Evolutionary conservation across 2,329 filamentous ascomycete genomes (phyloP).

Genomic region (Trichoderma asperellum): DNA sequence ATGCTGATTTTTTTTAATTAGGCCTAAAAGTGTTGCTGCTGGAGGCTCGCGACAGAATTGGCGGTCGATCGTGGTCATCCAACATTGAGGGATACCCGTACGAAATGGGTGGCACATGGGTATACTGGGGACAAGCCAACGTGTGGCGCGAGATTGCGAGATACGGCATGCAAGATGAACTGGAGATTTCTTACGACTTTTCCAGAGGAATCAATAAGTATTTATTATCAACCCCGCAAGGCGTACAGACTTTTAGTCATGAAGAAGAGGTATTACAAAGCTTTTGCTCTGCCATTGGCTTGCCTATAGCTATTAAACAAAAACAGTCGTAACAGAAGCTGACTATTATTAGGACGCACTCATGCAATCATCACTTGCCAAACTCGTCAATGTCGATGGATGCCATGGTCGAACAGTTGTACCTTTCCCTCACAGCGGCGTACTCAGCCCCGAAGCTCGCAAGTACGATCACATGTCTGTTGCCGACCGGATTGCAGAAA

Average conservation of each 20-base stretch:
- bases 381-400: conserved; percentile 24
- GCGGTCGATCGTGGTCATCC: conserved; percentile 21
- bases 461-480: conserved; percentile 26
- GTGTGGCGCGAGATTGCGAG: conserved; percentile 25
- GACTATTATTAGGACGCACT: conserved; percentile 1
- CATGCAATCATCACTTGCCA: conserved; percentile 21
- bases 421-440: conserved; percentile 16
- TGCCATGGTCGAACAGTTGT: conserved; percentile 16
- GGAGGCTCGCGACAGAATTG: conserved; percentile 18
- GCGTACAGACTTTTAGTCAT: conserved; percentile 10
- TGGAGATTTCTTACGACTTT: conserved; percentile 23
- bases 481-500: conserved; percentile 16
- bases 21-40: conserved; percentile 15
- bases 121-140: conserved; percentile 20
- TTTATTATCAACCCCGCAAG: conserved; percentile 13
- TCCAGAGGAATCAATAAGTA: conserved; percentile 21
- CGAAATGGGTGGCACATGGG: conserved; percentile 21
- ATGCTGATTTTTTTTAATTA: not conserved
- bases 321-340: not conserved
- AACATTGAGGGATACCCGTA: conserved; percentile 22
- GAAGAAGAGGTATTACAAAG: conserved; percentile 21
- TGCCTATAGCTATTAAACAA: not conserved
- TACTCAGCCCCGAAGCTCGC: conserved; percentile 11
- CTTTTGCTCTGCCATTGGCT: not conserved
- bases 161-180: conserved; percentile 22